These are phyloP conservation scores for Rhipidocladum racemiflorum DNA, from an alignment of 176 grass and related monocot species.

Conservation along the genomic window DNA sequence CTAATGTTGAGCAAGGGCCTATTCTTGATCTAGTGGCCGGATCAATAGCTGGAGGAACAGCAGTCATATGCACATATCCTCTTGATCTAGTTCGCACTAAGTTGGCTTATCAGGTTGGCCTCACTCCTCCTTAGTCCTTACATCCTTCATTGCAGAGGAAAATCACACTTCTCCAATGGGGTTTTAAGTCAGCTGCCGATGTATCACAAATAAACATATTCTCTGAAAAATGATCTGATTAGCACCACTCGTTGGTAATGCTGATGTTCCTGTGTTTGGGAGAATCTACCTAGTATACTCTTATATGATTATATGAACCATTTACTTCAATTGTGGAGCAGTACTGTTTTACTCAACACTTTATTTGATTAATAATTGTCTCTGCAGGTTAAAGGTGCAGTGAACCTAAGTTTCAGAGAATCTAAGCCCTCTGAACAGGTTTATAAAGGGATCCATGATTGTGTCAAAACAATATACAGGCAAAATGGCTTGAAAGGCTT, in stretches of 20 bases:
- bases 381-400: slow-evolving; percentile 67
- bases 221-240: slow-evolving; percentile 6
- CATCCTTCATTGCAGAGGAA: slow-evolving; percentile 2
- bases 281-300: not conserved
- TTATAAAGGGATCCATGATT: slow-evolving; percentile 91
- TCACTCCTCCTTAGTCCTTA: not conserved
- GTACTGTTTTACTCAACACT: not conserved
- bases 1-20: slow-evolving; percentile 79
- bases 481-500: slow-evolving; percentile 85
- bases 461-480: slow-evolving; percentile 71
- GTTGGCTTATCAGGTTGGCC: slow-evolving; percentile 80
- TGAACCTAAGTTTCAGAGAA: slow-evolving; percentile 47
- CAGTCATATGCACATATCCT: slow-evolving; percentile 92
- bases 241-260: not conserved
- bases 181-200: not conserved
- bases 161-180: not conserved
- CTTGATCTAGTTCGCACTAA: slow-evolving; percentile 95
- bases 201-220: not conserved
- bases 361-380: slow-evolving; percentile 20
- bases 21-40: slow-evolving; percentile 81
- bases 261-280: not conserved
- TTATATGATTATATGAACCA: not conserved
- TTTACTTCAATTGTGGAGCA: not conserved
- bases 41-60: slow-evolving; percentile 88
- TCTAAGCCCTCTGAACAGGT: slow-evolving; percentile 47